Base-by-base conservation (phyloP, 495 filamentous ascomycete genomes). In the Zalerion maritima region DNA sequence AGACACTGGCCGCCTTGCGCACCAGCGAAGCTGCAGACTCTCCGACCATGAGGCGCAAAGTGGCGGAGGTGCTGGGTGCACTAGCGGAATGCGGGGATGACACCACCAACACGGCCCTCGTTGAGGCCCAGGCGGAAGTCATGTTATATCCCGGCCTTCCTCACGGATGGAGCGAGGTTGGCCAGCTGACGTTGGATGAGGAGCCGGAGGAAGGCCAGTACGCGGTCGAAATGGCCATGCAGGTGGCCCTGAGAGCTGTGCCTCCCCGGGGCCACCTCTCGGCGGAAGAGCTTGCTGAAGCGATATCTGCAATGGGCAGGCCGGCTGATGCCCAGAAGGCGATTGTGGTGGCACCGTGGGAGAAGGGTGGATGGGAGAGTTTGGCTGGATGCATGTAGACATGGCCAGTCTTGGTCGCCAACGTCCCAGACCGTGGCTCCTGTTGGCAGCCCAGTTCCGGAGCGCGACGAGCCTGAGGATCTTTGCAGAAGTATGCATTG, bases 291-390 rank as follows among this genome's bases (percentile, higher is more conserved):
- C 54, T 96, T 29, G 73, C 80, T 9, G 52, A 60, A 43, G 78
- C 80, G n/a, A 82, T 80, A 57, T 72, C 78, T 2, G 79, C 82
- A 6, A 79, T 78, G 6, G 73, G 76, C 14, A 71, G 62, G 29
- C 57, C 71, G 8, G 63, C 62, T 19, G 81, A 89, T 57, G 78
- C 78, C 14, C 75, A 92, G 52, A 66, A 65, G 35, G 78, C 77
- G 18, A 64, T 89, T 29, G 69, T 89, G 60, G 42, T 89, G 28
- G 77, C 87, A 16, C 91, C 89, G 14, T 94, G 83, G 84, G 60
- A 46, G 28, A 49, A 36, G 21, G 50, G 51, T 14, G 78, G 77
- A 4, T 93, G 85, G 85, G 39, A 37, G 23, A 46, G 52, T 4
- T 29, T 66, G 28, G 41, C n/a, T n/a, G n/a, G n/a, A n/a, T n/a